Base-by-base conservation (phyloP, 2,329 filamentous ascomycete genomes). In the Aspergillus intermedius region DNA sequence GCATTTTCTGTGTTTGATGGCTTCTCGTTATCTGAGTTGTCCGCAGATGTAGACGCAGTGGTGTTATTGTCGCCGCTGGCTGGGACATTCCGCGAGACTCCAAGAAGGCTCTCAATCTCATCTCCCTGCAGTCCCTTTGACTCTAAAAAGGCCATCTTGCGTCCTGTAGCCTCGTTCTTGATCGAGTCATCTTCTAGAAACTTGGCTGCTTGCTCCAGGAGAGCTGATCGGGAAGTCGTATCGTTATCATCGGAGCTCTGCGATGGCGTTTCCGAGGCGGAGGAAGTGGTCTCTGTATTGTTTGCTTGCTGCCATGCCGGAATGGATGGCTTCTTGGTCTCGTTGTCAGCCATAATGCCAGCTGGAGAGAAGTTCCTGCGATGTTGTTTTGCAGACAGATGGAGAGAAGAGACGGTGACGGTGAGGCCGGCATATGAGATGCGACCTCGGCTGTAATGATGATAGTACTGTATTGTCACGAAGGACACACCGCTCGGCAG, bases 181-280 rank as follows among this genome's bases (percentile, higher is more conserved):
- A 95, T 87, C 17, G 77, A 75, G 6, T 87, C 82, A 51, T 94
- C 85, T 45, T 87, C 75, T 3, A 96, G 77, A 62, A 95, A 96
- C 46, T 76, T 80, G 40, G 79, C 77, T 23, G 90, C 89, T 62
- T 89, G 81, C 13, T 88, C 81, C 32, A 87, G 61, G 10, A 77
- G 64, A 40, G 59, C 52, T 54, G 63, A 53, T 58, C 67, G 62
- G 48, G 60, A 48, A 46, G 35, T 13, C 13, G 54, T 54, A 48
- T 12, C 19, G 17, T 56, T 49, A 52, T 58, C 54, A 35, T 62
- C 58, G 56, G 61, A 57, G 55, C 42, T 58, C 46, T 60, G 55
- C 50, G 62, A 57, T 21, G 37, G 37, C 37, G 15, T 8, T 10
- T 9, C 17, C 50, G 55, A 48, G 40, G 58, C 44, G 44, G 60